Evolutionary conservation across 163 green algal species (phyloP).

Genomic region (Scenedesmus sp.): DNA sequence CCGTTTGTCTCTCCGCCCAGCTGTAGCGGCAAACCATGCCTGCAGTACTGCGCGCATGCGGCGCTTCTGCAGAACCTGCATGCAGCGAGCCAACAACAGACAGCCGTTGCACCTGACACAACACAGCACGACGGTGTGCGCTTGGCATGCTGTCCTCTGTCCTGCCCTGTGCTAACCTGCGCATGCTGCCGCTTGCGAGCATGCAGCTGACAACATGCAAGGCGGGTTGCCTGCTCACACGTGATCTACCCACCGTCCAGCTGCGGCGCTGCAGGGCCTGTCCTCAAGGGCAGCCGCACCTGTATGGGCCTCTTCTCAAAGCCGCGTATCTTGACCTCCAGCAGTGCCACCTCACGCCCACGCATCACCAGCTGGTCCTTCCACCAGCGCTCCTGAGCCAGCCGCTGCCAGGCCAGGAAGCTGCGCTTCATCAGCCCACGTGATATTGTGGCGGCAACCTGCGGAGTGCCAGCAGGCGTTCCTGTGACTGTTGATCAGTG

Average conservation of each 20-base stretch:
- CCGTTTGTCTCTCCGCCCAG: constrained; percentile 43
- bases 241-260: neutral
- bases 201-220: no score
- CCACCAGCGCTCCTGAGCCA: constrained; percentile 78
- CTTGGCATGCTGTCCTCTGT: neutral
- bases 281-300: neutral
- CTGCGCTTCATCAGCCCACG: constrained; percentile 68
- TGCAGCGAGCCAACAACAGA: neutral
- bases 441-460: constrained; percentile 67
- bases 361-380: constrained; percentile 80
- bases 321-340: constrained; percentile 63
- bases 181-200: no score
- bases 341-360: constrained; percentile 71
- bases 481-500: neutral
- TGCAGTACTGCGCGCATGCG: constrained; percentile 57
- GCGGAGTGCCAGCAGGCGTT: neutral
- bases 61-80: constrained; percentile 61
- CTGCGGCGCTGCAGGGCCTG: neutral
- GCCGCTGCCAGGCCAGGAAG: constrained; percentile 76
- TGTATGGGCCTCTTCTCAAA: constrained; percentile 72
- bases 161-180: neutral
- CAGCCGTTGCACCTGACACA: neutral
- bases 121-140: no score
- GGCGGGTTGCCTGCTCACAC: no score
- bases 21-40: constrained; percentile 53